These are phyloP conservation scores for Hortiboletus flavorubellus DNA, from an alignment of 768 basidiomycete genomes.

Conservation along the genomic window DNA sequence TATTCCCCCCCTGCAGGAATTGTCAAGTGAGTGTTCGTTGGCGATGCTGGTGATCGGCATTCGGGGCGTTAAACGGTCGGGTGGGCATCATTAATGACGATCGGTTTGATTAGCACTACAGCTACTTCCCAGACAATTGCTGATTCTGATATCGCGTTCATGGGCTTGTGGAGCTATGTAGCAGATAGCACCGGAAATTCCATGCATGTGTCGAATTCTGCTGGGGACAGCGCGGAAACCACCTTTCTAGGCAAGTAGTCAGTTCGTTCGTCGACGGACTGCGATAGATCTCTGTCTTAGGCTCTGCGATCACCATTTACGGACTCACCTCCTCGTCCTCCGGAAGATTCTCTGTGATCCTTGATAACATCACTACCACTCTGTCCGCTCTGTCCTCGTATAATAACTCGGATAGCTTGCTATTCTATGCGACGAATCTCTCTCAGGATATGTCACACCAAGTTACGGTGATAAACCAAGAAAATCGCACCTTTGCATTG, in stretches of 20 bases:
- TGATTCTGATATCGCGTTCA: slow-evolving; percentile 47
- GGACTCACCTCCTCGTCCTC: slow-evolving; percentile 58
- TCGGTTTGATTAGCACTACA: slow-evolving; percentile 31
- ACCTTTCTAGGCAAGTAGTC: slow-evolving; percentile 46
- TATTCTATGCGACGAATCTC: slow-evolving; percentile 64
- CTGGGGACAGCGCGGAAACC: slow-evolving; percentile 44
- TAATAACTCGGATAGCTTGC: slow-evolving; percentile 46
- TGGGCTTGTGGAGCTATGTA: slow-evolving; percentile 52
- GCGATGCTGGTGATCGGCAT: slow-evolving; percentile 4
- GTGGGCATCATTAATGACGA: slow-evolving; percentile 20
- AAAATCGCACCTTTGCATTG: slow-evolving; percentile 49
- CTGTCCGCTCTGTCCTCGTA: slow-evolving; percentile 55
- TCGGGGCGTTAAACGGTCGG: background rate
- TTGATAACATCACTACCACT: slow-evolving; percentile 47
- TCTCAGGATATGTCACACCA: slow-evolving; percentile 47
- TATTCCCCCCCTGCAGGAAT: slow-evolving; percentile 32
- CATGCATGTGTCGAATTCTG: slow-evolving; percentile 34
- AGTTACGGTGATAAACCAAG: slow-evolving; percentile 54
- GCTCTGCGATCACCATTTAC: slow-evolving; percentile 55
- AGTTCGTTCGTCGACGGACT: background rate
- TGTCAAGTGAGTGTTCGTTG: slow-evolving; percentile 33
- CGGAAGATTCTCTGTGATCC: slow-evolving; percentile 57
- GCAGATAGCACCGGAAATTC: slow-evolving; percentile 29
- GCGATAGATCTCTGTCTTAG: slow-evolving; percentile 33
- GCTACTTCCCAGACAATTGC: slow-evolving; percentile 37